Percentiles rank a stretch among this genome's conserved stretches.
Evolutionary conservation across 1,139 yeast species (phyloP).

Genomic region (Yamadazyma atlantica): DNA sequence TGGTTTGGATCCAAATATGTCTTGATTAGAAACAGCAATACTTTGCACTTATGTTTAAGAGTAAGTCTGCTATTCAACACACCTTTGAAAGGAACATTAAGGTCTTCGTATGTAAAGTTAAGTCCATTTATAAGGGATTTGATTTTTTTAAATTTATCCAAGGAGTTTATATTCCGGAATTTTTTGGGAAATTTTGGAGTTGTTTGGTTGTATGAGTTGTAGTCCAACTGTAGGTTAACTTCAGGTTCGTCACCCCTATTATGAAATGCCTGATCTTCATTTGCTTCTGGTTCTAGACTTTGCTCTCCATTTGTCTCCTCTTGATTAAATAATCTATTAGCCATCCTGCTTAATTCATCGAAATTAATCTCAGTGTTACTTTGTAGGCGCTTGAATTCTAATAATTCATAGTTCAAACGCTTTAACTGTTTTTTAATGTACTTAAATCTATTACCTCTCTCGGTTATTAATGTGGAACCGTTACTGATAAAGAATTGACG

Average conservation of each 20-base stretch:
- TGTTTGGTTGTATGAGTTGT: neutral
- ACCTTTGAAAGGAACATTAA: constrained; percentile 9
- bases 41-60: constrained; percentile 5
- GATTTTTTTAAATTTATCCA: constrained; percentile 14
- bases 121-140: constrained; percentile 12
- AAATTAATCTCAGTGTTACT: constrained; percentile 7
- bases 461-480: constrained; percentile 9
- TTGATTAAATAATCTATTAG: constrained; percentile 12
- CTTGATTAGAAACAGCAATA: constrained; percentile 5
- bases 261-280: neutral
- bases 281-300: neutral
- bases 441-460: constrained; percentile 12
- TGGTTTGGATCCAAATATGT: constrained; percentile 4
- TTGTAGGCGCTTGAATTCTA: neutral
- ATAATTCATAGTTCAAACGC: constrained; percentile 9
- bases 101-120: constrained; percentile 15
- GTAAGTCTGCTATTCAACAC: constrained; percentile 2
- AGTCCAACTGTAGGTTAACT: neutral
- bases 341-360: constrained; percentile 15
- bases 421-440: constrained; percentile 11
- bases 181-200: neutral
- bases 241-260: neutral
- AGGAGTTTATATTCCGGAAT: constrained; percentile 11
- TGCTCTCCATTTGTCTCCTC: neutral
- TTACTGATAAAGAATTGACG: constrained; percentile 9